Conservation (phyloP, 1,284 basidiomycete species). For the Ustilago tritici region DNA sequence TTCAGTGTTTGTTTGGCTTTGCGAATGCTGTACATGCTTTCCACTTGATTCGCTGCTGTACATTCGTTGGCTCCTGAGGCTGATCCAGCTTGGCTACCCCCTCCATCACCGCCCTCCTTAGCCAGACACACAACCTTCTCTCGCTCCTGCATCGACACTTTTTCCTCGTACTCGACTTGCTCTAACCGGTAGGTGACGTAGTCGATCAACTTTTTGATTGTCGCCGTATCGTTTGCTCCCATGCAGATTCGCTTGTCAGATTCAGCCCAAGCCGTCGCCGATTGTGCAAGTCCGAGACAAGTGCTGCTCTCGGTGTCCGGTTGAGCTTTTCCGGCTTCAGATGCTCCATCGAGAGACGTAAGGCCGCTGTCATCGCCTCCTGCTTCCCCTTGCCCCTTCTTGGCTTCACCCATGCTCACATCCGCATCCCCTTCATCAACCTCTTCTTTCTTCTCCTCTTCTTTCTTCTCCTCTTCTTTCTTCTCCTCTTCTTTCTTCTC, state of each 20-base stretch:
- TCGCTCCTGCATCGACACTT: slow-evolving; percentile 35
- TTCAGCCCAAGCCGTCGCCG: slow-evolving; percentile 3
- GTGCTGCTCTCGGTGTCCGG: slow-evolving; percentile 3
- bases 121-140: slow-evolving; percentile 20
- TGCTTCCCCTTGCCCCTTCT: slow-evolving; percentile 8
- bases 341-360: slow-evolving; percentile 27
- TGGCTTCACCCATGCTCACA: slow-evolving; percentile 1
- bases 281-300: slow-evolving; percentile 18
- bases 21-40: slow-evolving; percentile 39
- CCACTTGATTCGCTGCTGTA: not conserved
- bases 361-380: slow-evolving; percentile 32
- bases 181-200: slow-evolving; percentile 39
- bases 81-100: not conserved
- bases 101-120: slow-evolving; percentile 7
- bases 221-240: slow-evolving; percentile 44
- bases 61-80: not conserved
- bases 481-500: slow-evolving; percentile 10
- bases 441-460: slow-evolving; percentile 10
- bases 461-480: slow-evolving; percentile 5
- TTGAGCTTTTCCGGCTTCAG: slow-evolving; percentile 14
- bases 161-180: slow-evolving; percentile 47
- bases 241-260: slow-evolving; percentile 33
- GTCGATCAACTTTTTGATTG: slow-evolving; percentile 39
- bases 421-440: slow-evolving; percentile 12
- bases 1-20: slow-evolving; percentile 51